Evolutionary conservation across 1,284 basidiomycete genomes (phyloP).

Genomic region (Sporisorium scitamineum): DNA sequence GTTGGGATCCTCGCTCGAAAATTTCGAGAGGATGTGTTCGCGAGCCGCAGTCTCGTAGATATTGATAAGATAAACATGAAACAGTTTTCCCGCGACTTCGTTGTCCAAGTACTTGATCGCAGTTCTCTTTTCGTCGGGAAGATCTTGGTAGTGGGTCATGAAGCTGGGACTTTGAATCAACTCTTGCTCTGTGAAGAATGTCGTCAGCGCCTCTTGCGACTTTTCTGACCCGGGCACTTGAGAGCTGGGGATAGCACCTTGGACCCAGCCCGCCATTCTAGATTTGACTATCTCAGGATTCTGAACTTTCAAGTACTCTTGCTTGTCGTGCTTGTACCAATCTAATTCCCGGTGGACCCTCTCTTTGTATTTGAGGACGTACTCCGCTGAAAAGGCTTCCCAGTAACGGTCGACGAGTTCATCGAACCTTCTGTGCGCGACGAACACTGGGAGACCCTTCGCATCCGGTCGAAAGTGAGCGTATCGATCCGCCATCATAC

Average conservation of each 20-base stretch:
- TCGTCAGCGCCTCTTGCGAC: too few species aligned
- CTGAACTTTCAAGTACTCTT: too few species aligned
- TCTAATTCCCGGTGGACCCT: too few species aligned
- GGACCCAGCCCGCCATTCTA: too few species aligned
- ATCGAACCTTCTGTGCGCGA: background rate
- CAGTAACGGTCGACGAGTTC: background rate
- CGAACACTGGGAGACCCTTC: too few species aligned
- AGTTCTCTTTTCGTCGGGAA: slow-evolving; percentile 5
- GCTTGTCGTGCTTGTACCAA: too few species aligned
- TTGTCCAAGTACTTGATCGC: too few species aligned
- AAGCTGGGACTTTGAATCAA: background rate
- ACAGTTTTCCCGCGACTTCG: background rate
- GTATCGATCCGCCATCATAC: slow-evolving; percentile 23
- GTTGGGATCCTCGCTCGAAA: background rate
- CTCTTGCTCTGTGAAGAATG: too few species aligned
- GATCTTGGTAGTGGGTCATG: background rate
- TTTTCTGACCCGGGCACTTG: too few species aligned
- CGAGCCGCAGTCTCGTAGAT: background rate
- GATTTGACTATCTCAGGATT: too few species aligned
- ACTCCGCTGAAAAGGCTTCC: background rate
- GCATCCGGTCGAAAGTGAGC: background rate
- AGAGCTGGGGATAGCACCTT: too few species aligned
- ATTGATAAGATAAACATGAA: background rate
- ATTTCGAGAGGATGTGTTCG: background rate
- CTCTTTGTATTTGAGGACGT: background rate